Base-by-base conservation (phyloP, 306 rosid species). In the Lablab purpureus region DNA sequence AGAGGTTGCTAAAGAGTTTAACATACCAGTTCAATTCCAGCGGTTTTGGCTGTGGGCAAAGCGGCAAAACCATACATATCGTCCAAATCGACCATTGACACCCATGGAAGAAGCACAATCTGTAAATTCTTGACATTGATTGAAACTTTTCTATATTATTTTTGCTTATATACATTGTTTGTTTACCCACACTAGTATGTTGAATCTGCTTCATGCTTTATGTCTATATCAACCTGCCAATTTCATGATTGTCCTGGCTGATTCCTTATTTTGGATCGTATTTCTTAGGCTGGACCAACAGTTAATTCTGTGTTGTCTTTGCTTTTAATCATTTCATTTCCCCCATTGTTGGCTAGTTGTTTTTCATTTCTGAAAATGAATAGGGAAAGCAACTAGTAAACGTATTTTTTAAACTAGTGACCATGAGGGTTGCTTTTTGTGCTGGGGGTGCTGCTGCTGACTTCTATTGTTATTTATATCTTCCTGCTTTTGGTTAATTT, bases 41-140 rank as follows among this genome's bases (percentile, higher is more conserved):
- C 96, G 97, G 21, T 91, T 87, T 83, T 94, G 98, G 98, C 49
- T 94, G 51, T 94, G 98, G 98, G 98, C 90, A 18, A 89, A 89
- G 87, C 94, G 97, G 21, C 90, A 86, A 75, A 94, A 94, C 81
- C 91, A 90, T 71, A 91, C 98, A 4, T 94, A 94, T 82, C 93
- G 98, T 65, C 98, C 96, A 51, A 85, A 84, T 67, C 87, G 97
- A 52, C 98, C 92, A 79, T 79, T 90, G 87, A 91, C 90, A 10
- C 87, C 81, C 36, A 21, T 79, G 58, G 96, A 91, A 79, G 97
- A 91, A 90, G 58, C 89, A 66, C 97, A 90, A 87, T 82, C 91
- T 55, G 97, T 94, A 87, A 82, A 43, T 75, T 83, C 72, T 73
- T 70, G 67, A 80, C 50, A 77, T 80, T 74, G 37, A 82, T 46